Evolutionary conservation across 345 rosid genomes (phyloP).

Genomic region (Theobroma cacao): DNA sequence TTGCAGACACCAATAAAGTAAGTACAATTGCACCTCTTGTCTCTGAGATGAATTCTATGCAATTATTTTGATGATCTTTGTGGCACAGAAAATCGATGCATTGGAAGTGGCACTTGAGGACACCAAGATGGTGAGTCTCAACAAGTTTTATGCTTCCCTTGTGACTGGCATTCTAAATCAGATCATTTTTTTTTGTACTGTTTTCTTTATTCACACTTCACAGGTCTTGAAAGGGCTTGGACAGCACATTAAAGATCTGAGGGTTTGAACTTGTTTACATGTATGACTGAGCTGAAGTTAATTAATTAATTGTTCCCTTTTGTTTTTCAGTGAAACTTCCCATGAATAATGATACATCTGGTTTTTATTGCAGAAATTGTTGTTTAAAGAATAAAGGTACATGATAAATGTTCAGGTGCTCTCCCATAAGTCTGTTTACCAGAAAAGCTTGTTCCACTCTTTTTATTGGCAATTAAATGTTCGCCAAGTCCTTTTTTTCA

Average conservation of each 20-base stretch:
- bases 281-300: not conserved
- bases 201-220: not conserved
- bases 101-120: constrained; percentile 40
- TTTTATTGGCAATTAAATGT: not conserved
- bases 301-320: not conserved
- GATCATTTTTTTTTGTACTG: not conserved
- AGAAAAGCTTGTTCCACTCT: not conserved
- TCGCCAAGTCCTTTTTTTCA: not conserved
- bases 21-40: constrained; percentile 1
- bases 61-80: not conserved
- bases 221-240: constrained; percentile 42
- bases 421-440: not conserved
- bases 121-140: constrained; percentile 36
- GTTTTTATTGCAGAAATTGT: not conserved
- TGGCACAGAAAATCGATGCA: constrained; percentile 37
- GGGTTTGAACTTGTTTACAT: constrained; percentile 3
- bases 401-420: not conserved
- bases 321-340: not conserved
- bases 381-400: constrained; percentile 3
- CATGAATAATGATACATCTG: not conserved
- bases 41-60: not conserved
- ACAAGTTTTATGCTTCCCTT: not conserved
- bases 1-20: constrained; percentile 31
- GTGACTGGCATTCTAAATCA: not conserved
- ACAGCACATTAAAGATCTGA: constrained; percentile 29